phyloP scores from a whole-genome alignment of 202 grass and related monocot species.

The Dendrocalamus latiflorus region DNA sequence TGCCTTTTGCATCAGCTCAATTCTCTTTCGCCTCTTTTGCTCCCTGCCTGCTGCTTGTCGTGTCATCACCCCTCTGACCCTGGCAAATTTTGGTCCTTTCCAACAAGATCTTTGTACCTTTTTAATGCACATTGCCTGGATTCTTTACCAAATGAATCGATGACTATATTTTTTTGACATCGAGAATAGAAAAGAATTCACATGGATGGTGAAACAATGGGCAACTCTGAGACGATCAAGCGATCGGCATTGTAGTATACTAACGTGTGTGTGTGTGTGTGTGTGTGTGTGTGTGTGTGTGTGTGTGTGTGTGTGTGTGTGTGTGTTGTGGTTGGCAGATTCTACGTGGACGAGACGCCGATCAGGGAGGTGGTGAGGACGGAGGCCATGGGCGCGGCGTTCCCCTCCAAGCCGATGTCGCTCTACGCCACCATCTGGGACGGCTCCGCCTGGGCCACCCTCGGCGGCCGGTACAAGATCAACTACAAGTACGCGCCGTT shows the following conservation, averaged over 20 bases:
- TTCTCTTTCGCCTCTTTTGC: slow-evolving; percentile 1
- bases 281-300: neutral
- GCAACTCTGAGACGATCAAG: neutral
- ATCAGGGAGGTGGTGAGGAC: slow-evolving; percentile 66
- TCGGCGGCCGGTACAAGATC: slow-evolving; percentile 77
- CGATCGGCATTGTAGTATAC: neutral
- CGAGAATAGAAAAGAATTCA: neutral
- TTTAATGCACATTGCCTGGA: slow-evolving; percentile 33
- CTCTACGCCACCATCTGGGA: slow-evolving; percentile 97
- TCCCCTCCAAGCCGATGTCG: slow-evolving; percentile 91
- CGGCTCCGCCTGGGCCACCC: slow-evolving; percentile 86
- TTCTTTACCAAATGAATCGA: slow-evolving; percentile 30
- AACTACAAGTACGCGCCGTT: slow-evolving; percentile 93
- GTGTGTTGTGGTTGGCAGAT: slow-evolving; percentile 28
- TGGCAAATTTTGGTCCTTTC: slow-evolving; percentile 19
- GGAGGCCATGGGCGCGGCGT: slow-evolving; percentile 59
- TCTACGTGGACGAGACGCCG: slow-evolving; percentile 88
- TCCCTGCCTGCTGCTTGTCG: slow-evolving; percentile 15
- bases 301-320: neutral
- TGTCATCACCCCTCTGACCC: neutral
- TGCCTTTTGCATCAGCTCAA: neutral
- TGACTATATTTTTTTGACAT: neutral
- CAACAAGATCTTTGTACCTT: slow-evolving; percentile 1
- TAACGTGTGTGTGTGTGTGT: neutral
- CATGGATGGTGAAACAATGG: neutral